Conservation (phyloP, 306 rosid species). For the Pterocarpus macrocarpus region DNA sequence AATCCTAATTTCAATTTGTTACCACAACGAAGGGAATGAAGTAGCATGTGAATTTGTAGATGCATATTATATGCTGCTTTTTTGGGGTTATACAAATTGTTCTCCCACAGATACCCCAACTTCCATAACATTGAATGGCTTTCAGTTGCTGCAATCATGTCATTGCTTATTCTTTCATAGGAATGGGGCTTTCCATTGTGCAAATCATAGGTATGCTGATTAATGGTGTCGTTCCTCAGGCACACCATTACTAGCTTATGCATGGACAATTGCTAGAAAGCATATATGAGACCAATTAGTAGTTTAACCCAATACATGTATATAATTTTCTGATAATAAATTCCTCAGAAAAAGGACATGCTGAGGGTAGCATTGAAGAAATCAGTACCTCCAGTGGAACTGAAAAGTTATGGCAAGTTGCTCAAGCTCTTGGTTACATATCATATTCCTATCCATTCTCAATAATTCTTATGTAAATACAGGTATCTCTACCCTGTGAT, state of each 20-base stretch:
- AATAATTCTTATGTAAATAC: slow-evolving; percentile 80
- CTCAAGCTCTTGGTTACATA: slow-evolving; percentile 89
- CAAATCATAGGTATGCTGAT: slow-evolving; percentile 54
- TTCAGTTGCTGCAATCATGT: slow-evolving; percentile 76
- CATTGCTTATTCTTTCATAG: slow-evolving; percentile 71
- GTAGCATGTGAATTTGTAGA: slow-evolving; percentile 47
- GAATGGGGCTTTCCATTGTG: slow-evolving; percentile 64
- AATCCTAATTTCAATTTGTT: slow-evolving; percentile 57
- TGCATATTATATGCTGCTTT: slow-evolving; percentile 60
- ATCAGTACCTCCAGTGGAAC: slow-evolving; percentile 51
- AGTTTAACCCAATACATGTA: no score
- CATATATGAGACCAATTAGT: background rate
- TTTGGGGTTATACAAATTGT: slow-evolving; percentile 69
- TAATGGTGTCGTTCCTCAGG: slow-evolving; percentile 19
- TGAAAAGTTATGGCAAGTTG: slow-evolving; percentile 70
- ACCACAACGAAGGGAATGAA: slow-evolving; percentile 46
- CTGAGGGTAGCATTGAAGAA: slow-evolving; percentile 70
- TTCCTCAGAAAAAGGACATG: slow-evolving; percentile 70
- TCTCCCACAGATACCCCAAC: slow-evolving; percentile 76
- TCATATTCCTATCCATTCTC: slow-evolving; percentile 89
- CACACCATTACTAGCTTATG: slow-evolving; percentile 32
- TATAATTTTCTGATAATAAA: slow-evolving; percentile 28
- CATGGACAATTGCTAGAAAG: slow-evolving; percentile 6
- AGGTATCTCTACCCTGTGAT: slow-evolving; percentile 57
- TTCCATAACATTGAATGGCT: slow-evolving; percentile 79